Evolutionary conservation across 1,284 basidiomycete species (phyloP), one percentile per base, ranked within the genome.

Genomic region (Heterobasidion annosum): DNA sequence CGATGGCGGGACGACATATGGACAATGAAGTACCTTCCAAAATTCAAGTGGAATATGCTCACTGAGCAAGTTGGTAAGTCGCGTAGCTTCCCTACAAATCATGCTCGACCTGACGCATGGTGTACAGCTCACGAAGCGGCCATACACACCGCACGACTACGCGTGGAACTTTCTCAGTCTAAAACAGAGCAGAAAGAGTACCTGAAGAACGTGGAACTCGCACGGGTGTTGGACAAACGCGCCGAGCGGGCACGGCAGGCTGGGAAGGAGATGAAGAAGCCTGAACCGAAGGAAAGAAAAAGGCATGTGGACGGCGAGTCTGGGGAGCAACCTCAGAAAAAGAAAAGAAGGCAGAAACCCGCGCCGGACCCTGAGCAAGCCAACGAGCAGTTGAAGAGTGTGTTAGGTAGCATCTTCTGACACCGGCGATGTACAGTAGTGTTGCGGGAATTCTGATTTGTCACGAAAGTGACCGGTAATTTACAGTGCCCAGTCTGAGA

Each of bases 21-120:
- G 97, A 98, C 97, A 47, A 97, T 99, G 93, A 96, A 96, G 68
- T 99, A 99, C 67, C 76, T 99, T 52, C 93, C 93, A 7, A 91
- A 86, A 60, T 99, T 98, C 78, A 98, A 97, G 68, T 99, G 97
- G 97, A 88, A 89, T 68, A 98, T 98, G 95, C 76, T 99, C 57
- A 95, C 93, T 10, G 97, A 98, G 70, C 96, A 98, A 79, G 88
- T 99, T 65, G 93, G 95, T 95, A 67, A 69, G 93, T 79, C 13
- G 57, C 47, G 25, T 34, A 46, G 48, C 19, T n/a, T 50, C 19
- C 16, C 46, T 16, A 18, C 18, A 25, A 52, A 50, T 48, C 34
- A 12, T 57, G 50, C 34, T 52, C 48, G 35, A 34, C 34, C 7
- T 12, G n/a, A 15, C 48, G 42, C 18, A 8, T 49, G 19, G 43